Base-by-base conservation (phyloP, 176 grass and related monocot species). In the Oryza meyeriana region DNA sequence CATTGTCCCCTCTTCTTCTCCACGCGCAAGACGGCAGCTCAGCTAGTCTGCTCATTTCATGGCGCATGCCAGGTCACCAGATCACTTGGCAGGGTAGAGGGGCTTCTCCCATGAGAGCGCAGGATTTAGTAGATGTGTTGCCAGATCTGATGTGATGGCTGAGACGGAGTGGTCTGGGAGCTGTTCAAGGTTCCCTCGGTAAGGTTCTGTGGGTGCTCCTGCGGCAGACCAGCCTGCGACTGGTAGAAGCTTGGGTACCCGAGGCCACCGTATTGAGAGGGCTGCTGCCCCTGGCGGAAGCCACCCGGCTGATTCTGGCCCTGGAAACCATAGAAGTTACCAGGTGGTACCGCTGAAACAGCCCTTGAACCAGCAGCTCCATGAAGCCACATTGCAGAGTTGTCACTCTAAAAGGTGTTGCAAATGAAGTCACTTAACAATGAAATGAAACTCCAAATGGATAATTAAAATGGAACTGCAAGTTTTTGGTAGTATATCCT, bases 341-440 rank as follows among this genome's bases (percentile, higher is more conserved):
- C 87, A 80, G 90, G 87, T 34, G 91, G 87, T 84, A 88, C 82
- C 1, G 90, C 78, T 47, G 94, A 92, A 68, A 94, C 76, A 10
- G 89, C 85, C 87, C 93, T 95, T 35, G 93, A 99, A 81, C 88
- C 89, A 70, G 83, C 67, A 38, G 83, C 83, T 88, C 93, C 91
- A 62, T 88, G 96, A 77, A 92, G 87, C 93, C 93, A 99, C 96
- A 95, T 91, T 17, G 93, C 80, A 2, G 93, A 87, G 69, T 83
- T 93, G 42, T 99, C 92, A 16, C 34, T 85, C 87, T 90, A 74
- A 73, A 84, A 88, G 66, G 41, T 58, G 25, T 32, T 16, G 27
- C 33, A 42, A 45, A 47, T 8, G 5, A 33, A 62, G 55, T 58
- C 65, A 61, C 12, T 32, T 72, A 58, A 82, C 45, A 72, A 73